Percentiles rank a stretch among this genome's conserved stretches.
phyloP scores from a whole-genome alignment of 768 basidiomycete species.

The Lactifluus hygrophoroides region DNA sequence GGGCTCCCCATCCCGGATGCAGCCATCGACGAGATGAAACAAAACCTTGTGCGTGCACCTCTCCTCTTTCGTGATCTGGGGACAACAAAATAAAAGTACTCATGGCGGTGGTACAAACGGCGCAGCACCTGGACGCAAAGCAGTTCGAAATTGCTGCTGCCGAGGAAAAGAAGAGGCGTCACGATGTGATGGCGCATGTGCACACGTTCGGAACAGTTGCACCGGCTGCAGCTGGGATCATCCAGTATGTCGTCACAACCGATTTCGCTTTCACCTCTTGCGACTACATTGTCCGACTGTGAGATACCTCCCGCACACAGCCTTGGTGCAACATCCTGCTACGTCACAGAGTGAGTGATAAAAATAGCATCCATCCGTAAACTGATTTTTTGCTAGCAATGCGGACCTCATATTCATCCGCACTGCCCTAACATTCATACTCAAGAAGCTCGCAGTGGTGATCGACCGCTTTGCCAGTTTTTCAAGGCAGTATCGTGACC shows the following conservation, averaged over 20 bases:
- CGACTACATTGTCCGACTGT: background rate
- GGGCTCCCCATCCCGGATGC: conserved; percentile 84
- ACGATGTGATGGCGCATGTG: conserved; percentile 99
- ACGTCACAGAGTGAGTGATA: conserved; percentile 84
- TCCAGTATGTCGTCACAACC: conserved; percentile 52
- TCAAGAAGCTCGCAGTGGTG: conserved; percentile 81
- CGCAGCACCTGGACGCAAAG: conserved; percentile 71
- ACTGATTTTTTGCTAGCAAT: conserved; percentile 49
- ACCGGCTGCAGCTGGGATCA: conserved; percentile 91
- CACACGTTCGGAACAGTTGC: conserved; percentile 94
- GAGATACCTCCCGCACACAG: conserved; percentile 29
- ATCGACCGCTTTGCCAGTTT: conserved; percentile 84
- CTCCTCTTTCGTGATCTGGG: too few species aligned
- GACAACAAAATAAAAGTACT: background rate
- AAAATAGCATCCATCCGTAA: background rate
- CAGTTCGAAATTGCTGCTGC: conserved; percentile 88
- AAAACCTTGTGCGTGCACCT: conserved; percentile 63
- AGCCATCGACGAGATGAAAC: conserved; percentile 90
- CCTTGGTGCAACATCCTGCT: conserved; percentile 95
- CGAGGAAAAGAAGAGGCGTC: conserved; percentile 95
- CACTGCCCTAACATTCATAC: conserved; percentile 72
- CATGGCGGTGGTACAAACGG: background rate
- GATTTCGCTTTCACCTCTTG: too few species aligned
- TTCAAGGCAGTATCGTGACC: conserved; percentile 74
- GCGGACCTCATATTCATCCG: conserved; percentile 97